Evolutionary conservation across 1,284 basidiomycete species (phyloP).

Genomic region (Amylostereum chailletii): DNA sequence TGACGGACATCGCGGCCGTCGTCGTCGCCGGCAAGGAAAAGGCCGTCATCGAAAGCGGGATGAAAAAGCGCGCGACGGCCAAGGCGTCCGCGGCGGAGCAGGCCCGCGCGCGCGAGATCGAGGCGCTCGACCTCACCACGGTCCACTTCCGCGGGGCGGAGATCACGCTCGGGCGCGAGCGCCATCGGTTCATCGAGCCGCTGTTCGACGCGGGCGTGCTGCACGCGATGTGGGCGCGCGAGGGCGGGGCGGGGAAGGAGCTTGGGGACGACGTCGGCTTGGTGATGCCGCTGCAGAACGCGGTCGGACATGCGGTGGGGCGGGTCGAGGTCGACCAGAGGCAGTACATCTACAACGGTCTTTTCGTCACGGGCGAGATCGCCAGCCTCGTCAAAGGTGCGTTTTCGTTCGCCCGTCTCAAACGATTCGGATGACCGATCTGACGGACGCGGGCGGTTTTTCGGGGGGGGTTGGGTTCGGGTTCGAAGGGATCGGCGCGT

Average conservation of each 20-base stretch:
- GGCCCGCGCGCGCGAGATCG: conserved; percentile 71
- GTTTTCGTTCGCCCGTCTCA: conserved; percentile 13
- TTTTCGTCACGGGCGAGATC: conserved; percentile 81
- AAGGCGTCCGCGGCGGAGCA: conserved; percentile 75
- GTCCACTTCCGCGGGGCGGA: conserved; percentile 64
- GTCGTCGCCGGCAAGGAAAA: conserved; percentile 76
- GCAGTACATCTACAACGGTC: conserved; percentile 69
- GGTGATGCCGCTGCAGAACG: conserved; percentile 48
- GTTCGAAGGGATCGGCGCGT: conserved; percentile 50
- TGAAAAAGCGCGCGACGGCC: conserved; percentile 68
- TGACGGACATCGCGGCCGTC: conserved; percentile 78
- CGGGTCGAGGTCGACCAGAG: conserved; percentile 57
- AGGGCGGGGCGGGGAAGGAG: conserved; percentile 8
- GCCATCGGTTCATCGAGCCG: conserved; percentile 88
- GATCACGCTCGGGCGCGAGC: conserved; percentile 76
- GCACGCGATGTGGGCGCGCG: conserved; percentile 18
- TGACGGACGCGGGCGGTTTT: too few species aligned
- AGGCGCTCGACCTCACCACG: conserved; percentile 72
- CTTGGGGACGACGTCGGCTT: conserved; percentile 15
- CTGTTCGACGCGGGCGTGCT: conserved; percentile 69
- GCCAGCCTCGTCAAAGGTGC: conserved; percentile 71
- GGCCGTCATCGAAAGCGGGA: conserved; percentile 72
- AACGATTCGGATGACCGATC: background rate
- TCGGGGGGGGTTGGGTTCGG: conserved; percentile 1
- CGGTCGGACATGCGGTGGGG: conserved; percentile 50